Percentiles rank a stretch among this genome's conserved stretches.
Evolutionary conservation across 108 stramenopile genomes (phyloP).

Genomic region (Discostella stelligeroides): DNA sequence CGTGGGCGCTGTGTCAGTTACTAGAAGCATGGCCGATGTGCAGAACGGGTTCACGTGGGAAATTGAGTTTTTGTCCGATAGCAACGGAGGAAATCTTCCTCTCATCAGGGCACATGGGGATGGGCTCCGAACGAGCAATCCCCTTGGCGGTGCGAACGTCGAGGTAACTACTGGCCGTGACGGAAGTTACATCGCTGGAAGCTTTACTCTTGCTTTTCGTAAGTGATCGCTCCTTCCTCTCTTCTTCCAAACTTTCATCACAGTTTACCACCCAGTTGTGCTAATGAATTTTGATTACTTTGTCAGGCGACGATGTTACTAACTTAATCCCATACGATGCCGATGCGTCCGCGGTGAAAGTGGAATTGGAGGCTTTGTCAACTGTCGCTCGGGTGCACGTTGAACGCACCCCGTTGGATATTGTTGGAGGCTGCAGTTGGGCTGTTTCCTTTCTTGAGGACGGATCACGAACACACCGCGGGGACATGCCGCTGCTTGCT

Average conservation of each 20-base stretch:
- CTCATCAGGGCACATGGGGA: slow-evolving; percentile 45
- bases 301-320: slow-evolving; percentile 32
- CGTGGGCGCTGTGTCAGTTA: slow-evolving; percentile 67
- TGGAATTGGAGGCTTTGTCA: slow-evolving; percentile 56
- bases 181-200: slow-evolving; percentile 49
- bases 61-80: slow-evolving; percentile 67
- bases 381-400: slow-evolving; percentile 47
- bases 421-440: slow-evolving; percentile 73
- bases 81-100: slow-evolving; percentile 62
- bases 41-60: slow-evolving; percentile 61
- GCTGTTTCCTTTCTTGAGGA: slow-evolving; percentile 64
- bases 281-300: not conserved
- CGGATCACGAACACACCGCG: slow-evolving; percentile 36
- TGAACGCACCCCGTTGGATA: slow-evolving; percentile 39
- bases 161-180: slow-evolving; percentile 31
- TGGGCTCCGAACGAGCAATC: slow-evolving; percentile 51
- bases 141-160: slow-evolving; percentile 43
- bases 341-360: slow-evolving; percentile 53
- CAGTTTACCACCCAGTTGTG: not conserved
- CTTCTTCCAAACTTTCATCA: not conserved
- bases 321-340: slow-evolving; percentile 60
- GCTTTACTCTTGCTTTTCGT: slow-evolving; percentile 42
- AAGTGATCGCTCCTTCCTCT: slow-evolving; percentile 4
- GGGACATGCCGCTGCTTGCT: slow-evolving; percentile 50
- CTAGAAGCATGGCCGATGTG: slow-evolving; percentile 48